A percentile compares a stretch with the other conserved stretches of the same genome.
These are phyloP conservation scores for Sarocladium brachiariae DNA, from an alignment of 2,329 filamentous ascomycete genomes.

Conservation along the genomic window DNA sequence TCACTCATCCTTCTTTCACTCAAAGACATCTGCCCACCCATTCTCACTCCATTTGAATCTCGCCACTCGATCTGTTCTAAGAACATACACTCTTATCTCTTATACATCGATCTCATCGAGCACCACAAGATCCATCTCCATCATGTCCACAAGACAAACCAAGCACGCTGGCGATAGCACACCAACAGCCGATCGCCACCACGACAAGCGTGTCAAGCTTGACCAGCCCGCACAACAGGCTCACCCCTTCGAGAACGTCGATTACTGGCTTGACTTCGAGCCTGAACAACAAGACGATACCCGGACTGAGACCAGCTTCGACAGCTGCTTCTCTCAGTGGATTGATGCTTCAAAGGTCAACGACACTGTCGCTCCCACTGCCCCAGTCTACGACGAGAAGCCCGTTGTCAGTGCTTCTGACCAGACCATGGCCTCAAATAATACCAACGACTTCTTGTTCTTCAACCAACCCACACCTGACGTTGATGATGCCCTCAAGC, in stretches of 20 bases:
- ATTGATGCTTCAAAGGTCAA: conserved; percentile 3
- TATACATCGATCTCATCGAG: neutral
- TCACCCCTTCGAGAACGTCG: conserved; percentile 8
- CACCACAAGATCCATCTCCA: neutral
- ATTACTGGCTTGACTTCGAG: conserved; percentile 9
- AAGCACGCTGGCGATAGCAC: conserved; percentile 2
- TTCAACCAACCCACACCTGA: conserved; percentile 1
- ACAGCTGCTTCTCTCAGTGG: conserved; percentile 7
- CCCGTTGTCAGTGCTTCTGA: neutral
- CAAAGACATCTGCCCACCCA: conserved; percentile 3
- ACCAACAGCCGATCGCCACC: conserved; percentile 2
- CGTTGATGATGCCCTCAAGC: conserved; percentile 5
- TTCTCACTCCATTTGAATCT: conserved; percentile 1
- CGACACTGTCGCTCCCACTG: neutral
- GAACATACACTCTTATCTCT: neutral
- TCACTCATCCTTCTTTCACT: conserved; percentile 4
- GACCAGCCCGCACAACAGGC: conserved; percentile 3
- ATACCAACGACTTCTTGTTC: conserved; percentile 6
- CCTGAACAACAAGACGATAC: conserved; percentile 4
- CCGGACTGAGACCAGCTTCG: conserved; percentile 4
- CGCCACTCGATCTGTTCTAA: neutral
- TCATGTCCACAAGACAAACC: conserved; percentile 5
- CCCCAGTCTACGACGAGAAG: neutral
- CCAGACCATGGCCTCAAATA: neutral
- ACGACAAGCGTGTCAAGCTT: conserved; percentile 8